Base-by-base conservation (phyloP, 169 alveolate species). In the Amoebophrya sp. region DNA sequence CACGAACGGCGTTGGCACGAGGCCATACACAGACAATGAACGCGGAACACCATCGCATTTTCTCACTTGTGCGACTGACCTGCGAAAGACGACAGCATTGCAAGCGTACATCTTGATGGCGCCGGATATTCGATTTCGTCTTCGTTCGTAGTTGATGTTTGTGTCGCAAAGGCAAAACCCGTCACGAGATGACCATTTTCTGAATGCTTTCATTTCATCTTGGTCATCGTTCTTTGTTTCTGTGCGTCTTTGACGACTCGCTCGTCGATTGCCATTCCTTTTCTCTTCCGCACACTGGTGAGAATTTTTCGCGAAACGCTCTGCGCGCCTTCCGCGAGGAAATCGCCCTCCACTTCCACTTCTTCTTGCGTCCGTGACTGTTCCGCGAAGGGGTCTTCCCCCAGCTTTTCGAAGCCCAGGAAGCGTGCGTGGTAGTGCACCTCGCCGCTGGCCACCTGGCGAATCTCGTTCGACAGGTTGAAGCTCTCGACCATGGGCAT, bases 401-500 rank as follows among this genome's bases (percentile, higher is more conserved):
- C 38, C 2, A 58, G 7, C 26, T 2, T 58, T n/a, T 58, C 78
- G 23, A 58, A 58, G 26, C 78, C 34, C 4, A 58, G 23, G 23
- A 58, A 58, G 29, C 78, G 78, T 2, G 78, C 78, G 23, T 58
- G 78, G 34, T 58, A 58, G 90, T 88, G 45, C 26, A 88, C 45
- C 45, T 88, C 69, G 7, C 90, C 90, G 23, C 39, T 13, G 29
- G 90, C 90, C 38, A 41, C 58, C 2, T 40, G 58, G 10, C 90
- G 45, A n/a, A 88, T 40, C 23, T 88, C 90, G 23, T 26, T 26
- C 10, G 41, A 13, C 45, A 88, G 42, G 42, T 41, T 41, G 26
- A 88, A 41, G 58, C 69, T 41, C 20, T 88, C 58, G n/a, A 88
- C 90, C 90, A 88, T 41, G 7, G 90, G 90, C 38, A 88, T 2